These are phyloP conservation scores for Podila clonocystis DNA, from an alignment of 192 early-diverging fungal species.

Conservation along the genomic window DNA sequence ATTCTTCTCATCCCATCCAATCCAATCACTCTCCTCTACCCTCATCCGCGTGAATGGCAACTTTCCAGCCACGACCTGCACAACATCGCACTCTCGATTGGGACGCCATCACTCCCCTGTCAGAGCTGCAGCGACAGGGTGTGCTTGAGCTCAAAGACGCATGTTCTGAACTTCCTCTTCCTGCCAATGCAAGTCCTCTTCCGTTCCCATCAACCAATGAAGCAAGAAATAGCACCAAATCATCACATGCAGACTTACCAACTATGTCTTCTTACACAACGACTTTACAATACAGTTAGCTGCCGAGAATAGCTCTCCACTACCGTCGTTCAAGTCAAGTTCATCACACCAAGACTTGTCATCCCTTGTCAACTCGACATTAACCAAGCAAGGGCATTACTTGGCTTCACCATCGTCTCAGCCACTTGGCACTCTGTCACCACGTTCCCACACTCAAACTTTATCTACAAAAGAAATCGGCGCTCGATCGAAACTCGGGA, in stretches of 20 bases:
- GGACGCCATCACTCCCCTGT: conserved; percentile 63
- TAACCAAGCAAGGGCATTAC: conserved; percentile 1
- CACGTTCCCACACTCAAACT: conserved; percentile 22
- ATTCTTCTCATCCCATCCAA: background rate
- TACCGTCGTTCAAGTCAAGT: conserved; percentile 12
- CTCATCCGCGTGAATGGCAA: conserved; percentile 3
- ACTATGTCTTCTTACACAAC: no score
- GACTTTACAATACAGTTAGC: conserved; percentile 17
- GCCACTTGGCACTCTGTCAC: conserved; percentile 16
- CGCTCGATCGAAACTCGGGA: conserved; percentile 32
- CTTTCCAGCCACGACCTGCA: conserved; percentile 5
- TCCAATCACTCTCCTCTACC: background rate
- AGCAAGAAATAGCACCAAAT: background rate
- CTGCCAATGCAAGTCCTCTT: conserved; percentile 52
- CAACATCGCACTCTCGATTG: conserved; percentile 59
- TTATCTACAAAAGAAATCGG: conserved; percentile 18
- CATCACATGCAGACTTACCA: no score
- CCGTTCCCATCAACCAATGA: background rate
- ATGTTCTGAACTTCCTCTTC: conserved; percentile 67
- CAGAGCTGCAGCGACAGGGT: conserved; percentile 59
- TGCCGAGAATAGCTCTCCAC: conserved; percentile 11
- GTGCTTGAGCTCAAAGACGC: conserved; percentile 68
- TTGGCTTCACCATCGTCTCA: conserved; percentile 29
- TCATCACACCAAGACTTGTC: conserved; percentile 4
- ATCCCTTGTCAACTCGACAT: background rate